phyloP scores from a whole-genome alignment of 2,329 filamentous ascomycete species.

The Colletotrichum noveboracense region DNA sequence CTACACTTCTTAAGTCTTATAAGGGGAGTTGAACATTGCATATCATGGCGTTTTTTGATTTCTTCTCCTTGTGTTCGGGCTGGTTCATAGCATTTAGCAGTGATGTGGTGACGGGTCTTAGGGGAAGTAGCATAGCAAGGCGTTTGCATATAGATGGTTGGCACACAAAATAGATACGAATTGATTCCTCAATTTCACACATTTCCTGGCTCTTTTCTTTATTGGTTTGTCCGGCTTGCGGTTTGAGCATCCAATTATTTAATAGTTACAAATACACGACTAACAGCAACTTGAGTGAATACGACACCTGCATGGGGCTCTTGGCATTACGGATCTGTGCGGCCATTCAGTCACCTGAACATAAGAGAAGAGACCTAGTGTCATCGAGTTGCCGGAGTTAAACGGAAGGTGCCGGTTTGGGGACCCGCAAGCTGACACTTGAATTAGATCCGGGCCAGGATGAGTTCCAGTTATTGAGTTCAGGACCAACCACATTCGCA shows the following conservation, averaged over 20 bases:
- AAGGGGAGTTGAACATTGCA: neutral
- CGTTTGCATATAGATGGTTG: neutral
- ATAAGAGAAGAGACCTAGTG: neutral
- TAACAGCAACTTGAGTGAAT: neutral
- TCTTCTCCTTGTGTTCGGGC: neutral
- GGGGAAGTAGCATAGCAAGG: neutral
- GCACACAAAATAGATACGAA: neutral
- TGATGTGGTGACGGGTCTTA: neutral
- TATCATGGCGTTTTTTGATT: neutral
- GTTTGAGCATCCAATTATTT: neutral
- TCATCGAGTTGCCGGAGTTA: neutral
- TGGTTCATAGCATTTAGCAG: neutral
- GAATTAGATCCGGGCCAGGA: neutral
- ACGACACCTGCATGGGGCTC: neutral
- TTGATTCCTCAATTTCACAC: neutral
- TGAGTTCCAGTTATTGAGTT: neutral
- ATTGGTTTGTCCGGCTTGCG: neutral
- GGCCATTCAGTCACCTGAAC: neutral
- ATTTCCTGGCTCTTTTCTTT: neutral
- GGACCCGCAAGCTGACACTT: neutral
- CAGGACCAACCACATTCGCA: neutral
- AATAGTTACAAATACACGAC: neutral
- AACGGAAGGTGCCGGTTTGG: neutral
- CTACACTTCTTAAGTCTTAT: neutral
- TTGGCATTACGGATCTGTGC: neutral